Evolutionary conservation across 768 basidiomycete species (phyloP).

Genomic region (Termitomyces sp.): DNA sequence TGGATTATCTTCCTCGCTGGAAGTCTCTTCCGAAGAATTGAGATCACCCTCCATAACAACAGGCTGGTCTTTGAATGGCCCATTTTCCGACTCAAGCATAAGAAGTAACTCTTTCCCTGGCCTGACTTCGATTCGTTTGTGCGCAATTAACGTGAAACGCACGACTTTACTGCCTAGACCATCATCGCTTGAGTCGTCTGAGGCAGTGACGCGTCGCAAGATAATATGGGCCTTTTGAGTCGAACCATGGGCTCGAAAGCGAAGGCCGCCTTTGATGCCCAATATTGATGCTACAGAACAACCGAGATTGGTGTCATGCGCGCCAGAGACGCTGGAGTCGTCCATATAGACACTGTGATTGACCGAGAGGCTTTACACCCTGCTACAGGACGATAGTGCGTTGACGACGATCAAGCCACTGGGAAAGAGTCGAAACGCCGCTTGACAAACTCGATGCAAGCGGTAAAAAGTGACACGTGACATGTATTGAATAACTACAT

Average conservation of each 20-base stretch:
- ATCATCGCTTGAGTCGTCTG: conserved; percentile 42
- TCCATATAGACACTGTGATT: conserved; percentile 26
- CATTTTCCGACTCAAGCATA: conserved; percentile 49
- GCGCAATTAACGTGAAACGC: conserved; percentile 63
- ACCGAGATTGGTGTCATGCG: conserved; percentile 21
- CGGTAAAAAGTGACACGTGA: conserved; percentile 14
- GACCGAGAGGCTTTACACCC: conserved; percentile 3
- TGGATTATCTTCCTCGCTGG: conserved; percentile 37
- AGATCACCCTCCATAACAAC: conserved; percentile 58
- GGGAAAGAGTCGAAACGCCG: conserved; percentile 2
- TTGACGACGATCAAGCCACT: conserved; percentile 7
- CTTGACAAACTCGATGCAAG: conserved; percentile 1
- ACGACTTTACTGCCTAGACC: conserved; percentile 35
- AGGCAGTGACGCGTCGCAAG: conserved; percentile 53
- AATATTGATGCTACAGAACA: conserved; percentile 50
- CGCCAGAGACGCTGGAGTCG: conserved; percentile 32
- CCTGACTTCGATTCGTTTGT: conserved; percentile 66
- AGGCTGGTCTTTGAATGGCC: conserved; percentile 50
- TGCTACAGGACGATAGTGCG: conserved; percentile 6
- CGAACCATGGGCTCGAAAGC: conserved; percentile 63
- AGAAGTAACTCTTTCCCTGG: conserved; percentile 70
- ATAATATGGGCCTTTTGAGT: conserved; percentile 68
- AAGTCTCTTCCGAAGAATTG: conserved; percentile 26
- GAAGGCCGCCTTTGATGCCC: conserved; percentile 58
- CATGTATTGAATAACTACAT: too few species aligned